phyloP scores from a whole-genome alignment of 2,329 filamentous ascomycete species.

The Beauveria sp. region DNA sequence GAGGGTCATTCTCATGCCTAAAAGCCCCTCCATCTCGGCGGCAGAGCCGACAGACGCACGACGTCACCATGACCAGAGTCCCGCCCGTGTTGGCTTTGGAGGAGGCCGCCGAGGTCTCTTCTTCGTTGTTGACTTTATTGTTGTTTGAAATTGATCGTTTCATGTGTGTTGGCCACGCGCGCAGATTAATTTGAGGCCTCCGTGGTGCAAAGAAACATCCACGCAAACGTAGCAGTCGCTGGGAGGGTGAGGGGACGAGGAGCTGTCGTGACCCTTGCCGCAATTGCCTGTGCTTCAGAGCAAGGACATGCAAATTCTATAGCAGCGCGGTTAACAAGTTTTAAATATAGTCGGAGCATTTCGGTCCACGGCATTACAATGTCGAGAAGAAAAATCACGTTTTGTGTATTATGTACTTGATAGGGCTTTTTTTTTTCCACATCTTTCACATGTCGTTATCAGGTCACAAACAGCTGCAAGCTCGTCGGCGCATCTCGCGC shows the following conservation, averaged over 20 bases:
- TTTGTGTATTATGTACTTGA: no score
- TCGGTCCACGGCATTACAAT: no score
- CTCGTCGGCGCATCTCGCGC: not conserved
- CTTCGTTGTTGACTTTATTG: not conserved
- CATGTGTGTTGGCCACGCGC: not conserved
- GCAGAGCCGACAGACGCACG: not conserved
- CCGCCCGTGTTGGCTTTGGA: not conserved
- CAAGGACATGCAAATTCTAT: no score
- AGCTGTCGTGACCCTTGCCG: no score
- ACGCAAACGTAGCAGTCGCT: not conserved
- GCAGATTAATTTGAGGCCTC: not conserved
- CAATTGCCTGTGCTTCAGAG: no score
- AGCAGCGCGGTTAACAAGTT: no score
- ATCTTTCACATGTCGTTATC: no score
- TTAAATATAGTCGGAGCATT: no score
- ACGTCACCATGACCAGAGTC: not conserved
- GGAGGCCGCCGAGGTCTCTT: constrained; percentile 2
- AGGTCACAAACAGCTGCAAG: not conserved
- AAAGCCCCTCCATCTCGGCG: not conserved
- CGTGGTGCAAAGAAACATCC: not conserved
- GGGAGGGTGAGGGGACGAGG: not conserved
- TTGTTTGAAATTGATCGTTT: not conserved
- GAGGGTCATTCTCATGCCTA: not conserved
- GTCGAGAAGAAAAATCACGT: not conserved
- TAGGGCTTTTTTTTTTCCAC: not conserved